phyloP scores from a whole-genome alignment of 2,329 filamentous ascomycete species.

The Xylaria digitata region DNA sequence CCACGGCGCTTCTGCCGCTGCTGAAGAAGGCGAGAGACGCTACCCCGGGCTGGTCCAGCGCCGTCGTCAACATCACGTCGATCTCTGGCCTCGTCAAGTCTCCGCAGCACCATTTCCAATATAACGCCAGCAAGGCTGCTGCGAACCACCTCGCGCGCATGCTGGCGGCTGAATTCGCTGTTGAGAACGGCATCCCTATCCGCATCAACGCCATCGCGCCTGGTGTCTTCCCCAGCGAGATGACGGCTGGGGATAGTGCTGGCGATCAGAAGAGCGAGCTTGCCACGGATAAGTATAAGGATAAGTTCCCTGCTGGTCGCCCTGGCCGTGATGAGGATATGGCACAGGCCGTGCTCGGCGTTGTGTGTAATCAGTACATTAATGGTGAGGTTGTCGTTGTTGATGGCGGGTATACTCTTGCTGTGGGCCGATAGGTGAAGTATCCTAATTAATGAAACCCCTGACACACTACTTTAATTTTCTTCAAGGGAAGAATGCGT shows the following conservation, averaged over 20 bases:
- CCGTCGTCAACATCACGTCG: conserved; percentile 76
- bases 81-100: conserved; percentile 73
- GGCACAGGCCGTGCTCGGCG: conserved; percentile 72
- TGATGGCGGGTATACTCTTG: conserved; percentile 58
- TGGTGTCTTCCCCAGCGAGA: conserved; percentile 77
- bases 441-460: too few species aligned
- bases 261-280: conserved; percentile 68
- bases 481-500: too few species aligned
- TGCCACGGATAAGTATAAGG: conserved; percentile 66
- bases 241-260: conserved; percentile 67
- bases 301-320: conserved; percentile 71
- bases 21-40: conserved; percentile 63
- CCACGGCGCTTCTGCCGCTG: conserved; percentile 70
- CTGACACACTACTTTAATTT: too few species aligned
- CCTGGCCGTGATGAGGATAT: conserved; percentile 79
- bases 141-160: conserved; percentile 73
- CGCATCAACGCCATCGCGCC: conserved; percentile 81
- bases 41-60: conserved; percentile 62
- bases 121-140: conserved; percentile 73
- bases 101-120: conserved; percentile 73
- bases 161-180: conserved; percentile 70
- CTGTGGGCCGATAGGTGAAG: conserved; percentile 50
- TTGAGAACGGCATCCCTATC: conserved; percentile 67
- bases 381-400: conserved; percentile 58
- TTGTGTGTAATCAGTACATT: conserved; percentile 56